These are phyloP conservation scores for Cladorrhinum sp. DNA, from an alignment of 2,329 filamentous ascomycete genomes.

Conservation along the genomic window DNA sequence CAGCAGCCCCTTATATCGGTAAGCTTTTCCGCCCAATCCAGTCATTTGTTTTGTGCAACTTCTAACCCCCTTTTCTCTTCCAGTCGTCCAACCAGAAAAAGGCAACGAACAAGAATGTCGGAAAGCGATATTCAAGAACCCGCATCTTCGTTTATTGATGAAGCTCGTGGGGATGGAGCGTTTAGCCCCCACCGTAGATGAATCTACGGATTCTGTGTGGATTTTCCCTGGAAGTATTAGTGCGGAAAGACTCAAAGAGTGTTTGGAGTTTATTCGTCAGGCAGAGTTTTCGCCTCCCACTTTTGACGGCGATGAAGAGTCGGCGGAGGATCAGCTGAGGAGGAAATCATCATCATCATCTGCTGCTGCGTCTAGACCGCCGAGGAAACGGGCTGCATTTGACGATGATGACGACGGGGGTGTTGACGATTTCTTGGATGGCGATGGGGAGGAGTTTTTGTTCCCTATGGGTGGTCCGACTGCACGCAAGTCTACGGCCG, in stretches of 20 bases:
- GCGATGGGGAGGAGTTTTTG: conserved; percentile 51
- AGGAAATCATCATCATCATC: conserved; percentile 41
- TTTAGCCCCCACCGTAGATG: conserved; percentile 52
- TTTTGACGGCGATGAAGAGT: conserved; percentile 71
- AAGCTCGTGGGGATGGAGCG: conserved; percentile 68
- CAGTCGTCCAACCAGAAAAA: conserved; percentile 63
- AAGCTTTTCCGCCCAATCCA: conserved; percentile 32
- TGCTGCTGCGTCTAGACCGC: conserved; percentile 29
- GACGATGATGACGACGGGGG: conserved; percentile 70
- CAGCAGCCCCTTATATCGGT: conserved; percentile 51
- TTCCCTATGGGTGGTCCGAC: conserved; percentile 71
- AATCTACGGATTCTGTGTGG: conserved; percentile 76
- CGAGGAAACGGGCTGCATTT: conserved; percentile 57
- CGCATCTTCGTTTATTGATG: conserved; percentile 81
- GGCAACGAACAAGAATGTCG: conserved; percentile 46
- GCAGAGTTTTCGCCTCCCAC: conserved; percentile 74
- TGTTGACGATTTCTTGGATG: conserved; percentile 44
- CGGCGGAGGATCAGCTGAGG: conserved; percentile 75
- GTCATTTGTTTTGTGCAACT: background rate
- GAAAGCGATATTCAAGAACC: conserved; percentile 82
- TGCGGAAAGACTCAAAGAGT: conserved; percentile 63
- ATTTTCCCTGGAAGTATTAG: conserved; percentile 65
- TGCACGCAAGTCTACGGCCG: conserved; percentile 49
- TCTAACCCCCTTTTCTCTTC: conserved; percentile 22
- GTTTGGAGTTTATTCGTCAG: conserved; percentile 69